phyloP scores from a whole-genome alignment of 2,329 filamentous ascomycete species.

The Diaporthe humulicola region DNA sequence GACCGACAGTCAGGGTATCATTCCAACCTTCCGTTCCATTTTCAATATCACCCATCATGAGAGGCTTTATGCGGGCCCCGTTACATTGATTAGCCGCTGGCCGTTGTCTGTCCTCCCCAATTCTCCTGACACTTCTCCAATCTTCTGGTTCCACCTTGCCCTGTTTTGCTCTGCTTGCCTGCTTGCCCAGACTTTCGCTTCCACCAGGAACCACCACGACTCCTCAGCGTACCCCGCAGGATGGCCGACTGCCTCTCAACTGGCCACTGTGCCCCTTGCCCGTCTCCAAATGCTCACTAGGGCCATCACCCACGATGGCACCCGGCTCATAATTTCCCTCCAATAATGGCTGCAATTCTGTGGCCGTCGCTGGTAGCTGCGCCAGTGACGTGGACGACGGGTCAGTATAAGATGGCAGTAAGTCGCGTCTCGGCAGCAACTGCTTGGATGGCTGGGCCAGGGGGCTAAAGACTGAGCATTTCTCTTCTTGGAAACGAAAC shows the following conservation, averaged over 20 bases:
- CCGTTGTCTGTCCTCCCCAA: neutral
- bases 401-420: neutral
- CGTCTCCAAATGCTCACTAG: slow-evolving; percentile 16
- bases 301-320: slow-evolving; percentile 3
- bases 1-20: neutral
- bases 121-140: neutral
- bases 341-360: slow-evolving; percentile 34
- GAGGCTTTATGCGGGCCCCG: slow-evolving; percentile 6
- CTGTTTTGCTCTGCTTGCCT: slow-evolving; percentile 12
- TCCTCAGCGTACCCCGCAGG: slow-evolving; percentile 20
- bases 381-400: neutral
- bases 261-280: neutral
- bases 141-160: slow-evolving; percentile 17
- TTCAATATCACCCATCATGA: neutral
- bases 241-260: slow-evolving; percentile 9
- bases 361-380: neutral
- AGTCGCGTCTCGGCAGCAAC: neutral
- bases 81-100: neutral
- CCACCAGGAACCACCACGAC: slow-evolving; percentile 13
- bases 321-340: slow-evolving; percentile 39
- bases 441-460: neutral
- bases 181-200: slow-evolving; percentile 19
- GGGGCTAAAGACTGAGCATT: neutral
- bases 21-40: neutral
- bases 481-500: neutral